phyloP scores from a whole-genome alignment of 2,329 filamentous ascomycete species.

The Phyllosticta citribraziliensis region DNA sequence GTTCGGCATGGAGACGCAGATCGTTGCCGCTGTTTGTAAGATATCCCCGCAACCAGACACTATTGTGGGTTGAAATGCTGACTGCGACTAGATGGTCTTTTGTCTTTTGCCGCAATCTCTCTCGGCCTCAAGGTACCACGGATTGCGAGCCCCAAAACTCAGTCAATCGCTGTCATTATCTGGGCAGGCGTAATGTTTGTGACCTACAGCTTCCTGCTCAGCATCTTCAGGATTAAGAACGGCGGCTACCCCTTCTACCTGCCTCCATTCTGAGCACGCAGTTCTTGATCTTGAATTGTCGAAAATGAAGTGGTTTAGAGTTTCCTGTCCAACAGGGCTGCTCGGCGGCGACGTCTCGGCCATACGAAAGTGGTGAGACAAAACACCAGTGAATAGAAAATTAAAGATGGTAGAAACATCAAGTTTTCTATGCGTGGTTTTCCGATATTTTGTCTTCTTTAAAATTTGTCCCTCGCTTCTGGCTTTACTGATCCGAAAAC shows the following conservation, averaged over 20 bases:
- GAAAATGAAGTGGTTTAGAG: background rate
- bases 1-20: conserved; percentile 89
- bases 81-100: conserved; percentile 53
- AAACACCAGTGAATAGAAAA: background rate
- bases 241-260: conserved; percentile 88
- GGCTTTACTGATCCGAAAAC: no score
- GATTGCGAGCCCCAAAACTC: conserved; percentile 63
- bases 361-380: background rate
- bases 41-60: conserved; percentile 15
- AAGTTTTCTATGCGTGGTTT: no score
- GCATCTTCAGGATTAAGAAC: conserved; percentile 91
- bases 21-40: conserved; percentile 88
- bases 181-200: conserved; percentile 70
- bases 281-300: no score
- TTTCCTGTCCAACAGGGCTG: background rate
- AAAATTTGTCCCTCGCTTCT: no score
- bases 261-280: conserved; percentile 64
- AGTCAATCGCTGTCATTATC: conserved; percentile 70
- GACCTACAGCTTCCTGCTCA: conserved; percentile 90
- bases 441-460: no score
- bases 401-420: background rate
- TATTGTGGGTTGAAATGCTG: conserved; percentile 3
- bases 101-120: conserved; percentile 66
- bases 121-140: conserved; percentile 74
- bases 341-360: background rate